Base-by-base conservation (phyloP, 768 basidiomycete species). In the Mycena polygramma region DNA sequence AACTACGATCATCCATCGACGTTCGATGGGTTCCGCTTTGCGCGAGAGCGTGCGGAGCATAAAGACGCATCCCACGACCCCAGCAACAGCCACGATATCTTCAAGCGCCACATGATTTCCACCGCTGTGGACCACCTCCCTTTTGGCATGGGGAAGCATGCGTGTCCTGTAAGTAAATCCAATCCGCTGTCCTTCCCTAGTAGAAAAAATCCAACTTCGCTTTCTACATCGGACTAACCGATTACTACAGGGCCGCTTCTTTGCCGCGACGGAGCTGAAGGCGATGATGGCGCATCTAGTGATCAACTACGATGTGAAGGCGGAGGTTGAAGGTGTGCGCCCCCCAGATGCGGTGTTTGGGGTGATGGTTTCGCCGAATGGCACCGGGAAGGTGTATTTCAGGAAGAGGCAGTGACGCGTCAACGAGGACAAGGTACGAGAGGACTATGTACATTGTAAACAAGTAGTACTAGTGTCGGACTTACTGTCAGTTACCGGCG, bases 21-120 rank as follows among this genome's bases (percentile, higher is more conserved):
- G 4, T 86, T 90, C 68, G 81, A 88, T 48, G 84, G 84, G 0
- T 88, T 86, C 76, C 86, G 89, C 4, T 90, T 87, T 72, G 77
- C 80, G 0, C 74, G 80, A 14, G 77, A 82, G 71, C 72, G 78
- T 54, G 77, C 81, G 11, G 71, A 65, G 45, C 74, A 79, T 9
- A 55, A 46, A 41, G 17, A 30, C 30, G 30, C 59, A 7, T 26
- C 51, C 19, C 24, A 77, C 13, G 75, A 76, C 5, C 72, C 76
- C 14, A 77, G 15, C 76, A 20, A 37, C 36, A 55, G 20, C 22
- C 76, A 36, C 75, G 79, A 51, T 35, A 53, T 66, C 22, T 73
- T 73, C 68, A 69, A 69, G 53, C 68, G 64, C 26, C 72, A 73
- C 15, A 73, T 73, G 72, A 58, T 73, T 19, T 66, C 72, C 15